Percentiles rank a stretch among this genome's conserved stretches.
Conservation (phyloP, 2,329 filamentous ascomycete species). For the Westerdykella ornata region DNA sequence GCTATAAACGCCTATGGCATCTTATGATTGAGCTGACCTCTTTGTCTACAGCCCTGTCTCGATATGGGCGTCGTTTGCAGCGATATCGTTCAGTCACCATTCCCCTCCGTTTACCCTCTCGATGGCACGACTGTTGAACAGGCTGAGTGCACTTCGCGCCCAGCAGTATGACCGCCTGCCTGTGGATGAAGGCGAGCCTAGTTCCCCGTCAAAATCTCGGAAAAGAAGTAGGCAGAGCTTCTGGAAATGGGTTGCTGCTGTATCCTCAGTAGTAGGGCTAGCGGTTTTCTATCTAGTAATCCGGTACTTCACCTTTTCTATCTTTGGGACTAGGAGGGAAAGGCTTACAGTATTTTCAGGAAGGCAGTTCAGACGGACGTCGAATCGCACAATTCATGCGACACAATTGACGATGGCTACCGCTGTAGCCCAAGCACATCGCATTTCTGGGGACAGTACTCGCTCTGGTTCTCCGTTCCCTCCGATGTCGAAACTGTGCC, state of each 20-base stretch:
- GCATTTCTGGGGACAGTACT: constrained; percentile 79
- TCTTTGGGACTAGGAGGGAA: too few species aligned
- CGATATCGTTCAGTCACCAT: too few species aligned
- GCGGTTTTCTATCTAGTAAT: constrained; percentile 20
- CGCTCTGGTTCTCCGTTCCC: constrained; percentile 71
- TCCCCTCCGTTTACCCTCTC: too few species aligned
- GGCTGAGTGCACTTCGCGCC: constrained; percentile 18
- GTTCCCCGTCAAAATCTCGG: constrained; percentile 14
- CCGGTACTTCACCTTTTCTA: constrained; percentile 12
- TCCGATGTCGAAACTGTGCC: constrained; percentile 56
- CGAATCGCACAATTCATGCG: constrained; percentile 39
- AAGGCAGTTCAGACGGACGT: too few species aligned
- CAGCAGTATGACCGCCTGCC: constrained; percentile 26
- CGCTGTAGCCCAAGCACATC: constrained; percentile 57
- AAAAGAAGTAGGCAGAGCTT: constrained; percentile 6
- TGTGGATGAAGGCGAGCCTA: constrained; percentile 24
- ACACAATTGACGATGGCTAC: constrained; percentile 52
- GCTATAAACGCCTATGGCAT: too few species aligned
- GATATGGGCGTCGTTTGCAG: too few species aligned
- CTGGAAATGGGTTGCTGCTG: constrained; percentile 7
- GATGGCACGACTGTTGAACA: constrained; percentile 22
- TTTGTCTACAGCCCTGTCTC: too few species aligned
- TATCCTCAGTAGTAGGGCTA: constrained; percentile 15
- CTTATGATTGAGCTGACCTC: too few species aligned
- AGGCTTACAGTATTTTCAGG: neutral